Conservation (phyloP, 2,329 filamentous ascomycete genomes). For the Trichoderma polysporum region DNA sequence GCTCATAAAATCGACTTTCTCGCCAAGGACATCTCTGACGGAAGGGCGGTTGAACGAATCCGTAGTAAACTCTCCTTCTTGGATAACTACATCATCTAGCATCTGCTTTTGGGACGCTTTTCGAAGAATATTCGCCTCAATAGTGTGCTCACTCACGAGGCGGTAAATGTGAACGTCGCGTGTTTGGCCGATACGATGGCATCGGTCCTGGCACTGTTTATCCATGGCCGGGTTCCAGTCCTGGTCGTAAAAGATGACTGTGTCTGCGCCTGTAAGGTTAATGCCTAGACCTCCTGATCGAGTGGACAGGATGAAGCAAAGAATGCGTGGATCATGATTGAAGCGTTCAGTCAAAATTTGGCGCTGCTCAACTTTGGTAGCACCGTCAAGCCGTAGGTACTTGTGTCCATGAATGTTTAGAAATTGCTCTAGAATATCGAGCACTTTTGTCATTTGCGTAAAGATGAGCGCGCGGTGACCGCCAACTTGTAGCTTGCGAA, state of each 20-base stretch:
- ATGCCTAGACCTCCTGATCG: slow-evolving; percentile 93
- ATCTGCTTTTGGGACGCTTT: slow-evolving; percentile 98
- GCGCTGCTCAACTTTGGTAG: slow-evolving; percentile 91
- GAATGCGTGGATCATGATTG: slow-evolving; percentile 88
- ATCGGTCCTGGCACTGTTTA: slow-evolving; percentile 96
- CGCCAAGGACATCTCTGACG: slow-evolving; percentile 67
- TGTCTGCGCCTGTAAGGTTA: slow-evolving; percentile 94
- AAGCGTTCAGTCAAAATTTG: slow-evolving; percentile 96
- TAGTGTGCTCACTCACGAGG: slow-evolving; percentile 88
- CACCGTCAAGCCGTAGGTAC: slow-evolving; percentile 93
- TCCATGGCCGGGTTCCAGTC: slow-evolving; percentile 99
- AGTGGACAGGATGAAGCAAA: slow-evolving; percentile 93
- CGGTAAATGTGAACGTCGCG: slow-evolving; percentile 98
- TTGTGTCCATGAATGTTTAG: slow-evolving; percentile 97
- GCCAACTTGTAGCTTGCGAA: slow-evolving; percentile 82
- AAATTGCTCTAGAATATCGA: slow-evolving; percentile 96
- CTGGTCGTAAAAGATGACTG: slow-evolving; percentile 97
- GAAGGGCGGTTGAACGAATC: slow-evolving; percentile 86
- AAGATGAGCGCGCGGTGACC: slow-evolving; percentile 96
- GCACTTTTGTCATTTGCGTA: slow-evolving; percentile 98
- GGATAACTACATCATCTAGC: slow-evolving; percentile 96
- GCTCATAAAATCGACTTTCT: slow-evolving; percentile 51
- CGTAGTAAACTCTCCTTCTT: slow-evolving; percentile 96
- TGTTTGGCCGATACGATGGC: slow-evolving; percentile 95
- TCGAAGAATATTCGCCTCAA: slow-evolving; percentile 95